Evolutionary conservation across 1,284 basidiomycete genomes (phyloP), one percentile per base, ranked within the genome.

Genomic region (Sporisorium iseilematis-ciliati): DNA sequence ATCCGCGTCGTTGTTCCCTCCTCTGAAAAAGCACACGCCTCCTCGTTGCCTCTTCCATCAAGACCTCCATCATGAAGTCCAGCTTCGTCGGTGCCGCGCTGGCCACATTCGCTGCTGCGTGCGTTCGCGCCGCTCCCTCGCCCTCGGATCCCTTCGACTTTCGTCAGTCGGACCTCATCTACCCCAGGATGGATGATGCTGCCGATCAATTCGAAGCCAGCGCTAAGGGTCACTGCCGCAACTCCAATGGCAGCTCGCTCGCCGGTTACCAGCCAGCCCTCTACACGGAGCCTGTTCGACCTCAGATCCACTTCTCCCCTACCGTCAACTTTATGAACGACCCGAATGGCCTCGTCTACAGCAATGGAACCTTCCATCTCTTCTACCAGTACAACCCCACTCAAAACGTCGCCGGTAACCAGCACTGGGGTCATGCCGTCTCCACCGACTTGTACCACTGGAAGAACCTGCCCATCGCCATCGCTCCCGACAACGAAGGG

Each of bases 381-480:
- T 87, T 87, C 75, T 87, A 86, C 78, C 86, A 87, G 75, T 87
- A 77, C 79, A 79, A 87, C 72, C 86, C 87, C 8, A 82, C 83
- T 12, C 78, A 77, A 41, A 58, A 84, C 14, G 80, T 85, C 12
- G 85, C 86, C 0, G 87, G 86, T 6, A 87, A 87, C 67, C 86
- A 87, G 68, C 86, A 87, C 70, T 87, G 87, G 87, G 86, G 86
- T 55, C 87, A 87, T 56, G 87, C 87, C 16, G 86, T 86, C 16
- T 86, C 84, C 25, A 78, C 71, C 49, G 86, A 87, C 71, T 72
- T 87, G n/a, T 87, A 86, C 61, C 75, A 79, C 53, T 88, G 87
- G 87, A 78, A 81, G 56, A 87, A 87, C 60, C 80, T 87, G 57
- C 86, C 85, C 83, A 56, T 83, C 67, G 78, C 75, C 82, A 85